phyloP scores from a whole-genome alignment of 352 stramenopile species.

The Phytopythium helicoides region DNA sequence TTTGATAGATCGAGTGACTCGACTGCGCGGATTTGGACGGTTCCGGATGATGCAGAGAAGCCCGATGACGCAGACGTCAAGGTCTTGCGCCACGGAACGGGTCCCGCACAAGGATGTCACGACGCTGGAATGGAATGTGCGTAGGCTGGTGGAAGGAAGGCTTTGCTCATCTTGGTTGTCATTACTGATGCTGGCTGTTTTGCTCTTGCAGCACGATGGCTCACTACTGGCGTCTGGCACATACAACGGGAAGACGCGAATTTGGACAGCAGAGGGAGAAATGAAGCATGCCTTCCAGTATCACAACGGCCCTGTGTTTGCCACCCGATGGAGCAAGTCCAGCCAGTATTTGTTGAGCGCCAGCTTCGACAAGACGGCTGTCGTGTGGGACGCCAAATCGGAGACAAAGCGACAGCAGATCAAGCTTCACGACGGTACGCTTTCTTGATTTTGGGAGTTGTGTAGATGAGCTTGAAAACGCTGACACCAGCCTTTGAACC shows the following conservation, averaged over 20 bases:
- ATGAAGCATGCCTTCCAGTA: conserved; percentile 83
- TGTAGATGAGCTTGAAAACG: too few species aligned
- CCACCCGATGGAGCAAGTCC: conserved; percentile 80
- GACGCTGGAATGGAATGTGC: conserved; percentile 96
- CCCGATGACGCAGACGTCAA: conserved; percentile 34
- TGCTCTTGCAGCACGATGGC: conserved; percentile 72
- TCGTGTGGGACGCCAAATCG: conserved; percentile 75
- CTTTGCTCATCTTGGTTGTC: neutral
- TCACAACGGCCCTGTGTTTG: conserved; percentile 85
- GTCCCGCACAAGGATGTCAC: conserved; percentile 97
- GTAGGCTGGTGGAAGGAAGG: conserved; percentile 22
- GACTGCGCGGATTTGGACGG: conserved; percentile 93
- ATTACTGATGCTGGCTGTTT: conserved; percentile 17
- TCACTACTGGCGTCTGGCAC: conserved; percentile 92
- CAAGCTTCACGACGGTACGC: conserved; percentile 83
- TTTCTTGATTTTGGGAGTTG: neutral
- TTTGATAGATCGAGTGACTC: conserved; percentile 87
- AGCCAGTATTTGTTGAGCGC: conserved; percentile 71
- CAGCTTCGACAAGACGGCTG: conserved; percentile 87
- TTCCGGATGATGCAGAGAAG: conserved; percentile 73
- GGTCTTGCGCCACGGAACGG: conserved; percentile 77
- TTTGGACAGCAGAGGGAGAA: conserved; percentile 75
- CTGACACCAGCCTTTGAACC: too few species aligned
- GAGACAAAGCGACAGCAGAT: conserved; percentile 94
- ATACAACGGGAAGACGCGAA: conserved; percentile 93